Evolutionary conservation across 2,329 filamentous ascomycete genomes (phyloP).

Genomic region (Dothistroma septosporum): DNA sequence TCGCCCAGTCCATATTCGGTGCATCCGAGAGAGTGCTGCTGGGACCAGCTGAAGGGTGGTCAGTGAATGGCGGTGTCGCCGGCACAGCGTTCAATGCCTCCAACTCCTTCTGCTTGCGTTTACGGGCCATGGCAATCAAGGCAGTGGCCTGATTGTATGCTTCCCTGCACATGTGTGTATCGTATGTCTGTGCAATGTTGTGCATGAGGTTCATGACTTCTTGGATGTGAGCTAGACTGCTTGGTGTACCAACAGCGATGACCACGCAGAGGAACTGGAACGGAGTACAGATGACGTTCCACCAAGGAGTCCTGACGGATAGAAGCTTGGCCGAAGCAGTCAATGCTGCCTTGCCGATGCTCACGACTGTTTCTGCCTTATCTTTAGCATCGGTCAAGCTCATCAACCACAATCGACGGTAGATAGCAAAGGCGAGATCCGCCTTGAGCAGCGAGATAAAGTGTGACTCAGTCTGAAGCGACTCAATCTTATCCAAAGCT

Average conservation of each 20-base stretch:
- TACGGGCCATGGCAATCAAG: constrained; percentile 31
- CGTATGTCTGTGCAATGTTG: constrained; percentile 36
- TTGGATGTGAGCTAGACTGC: constrained; percentile 35
- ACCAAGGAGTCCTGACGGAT: constrained; percentile 39
- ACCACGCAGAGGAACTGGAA: constrained; percentile 44
- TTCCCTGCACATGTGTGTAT: constrained; percentile 38
- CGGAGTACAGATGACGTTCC: constrained; percentile 41
- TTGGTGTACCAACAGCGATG: constrained; percentile 40
- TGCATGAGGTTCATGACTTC: constrained; percentile 39
- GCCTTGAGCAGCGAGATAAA: constrained; percentile 47
- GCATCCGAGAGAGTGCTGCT: constrained; percentile 29
- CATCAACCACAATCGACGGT: constrained; percentile 41
- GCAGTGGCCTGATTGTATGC: constrained; percentile 35
- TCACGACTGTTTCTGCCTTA: constrained; percentile 37
- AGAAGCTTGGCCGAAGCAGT: constrained; percentile 36
- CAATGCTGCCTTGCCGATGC: constrained; percentile 35
- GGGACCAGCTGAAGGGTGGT: constrained; percentile 28
- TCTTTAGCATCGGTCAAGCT: constrained; percentile 37
- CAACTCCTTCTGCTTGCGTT: constrained; percentile 33
- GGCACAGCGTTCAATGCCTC: constrained; percentile 29
- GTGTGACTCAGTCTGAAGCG: constrained; percentile 31
- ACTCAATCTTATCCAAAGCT: constrained; percentile 33
- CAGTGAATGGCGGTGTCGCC: constrained; percentile 27
- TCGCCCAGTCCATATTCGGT: constrained; percentile 33
- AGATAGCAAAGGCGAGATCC: constrained; percentile 51